Conservation (phyloP, 2,329 filamentous ascomycete species). For the Leptographium flavum region DNA sequence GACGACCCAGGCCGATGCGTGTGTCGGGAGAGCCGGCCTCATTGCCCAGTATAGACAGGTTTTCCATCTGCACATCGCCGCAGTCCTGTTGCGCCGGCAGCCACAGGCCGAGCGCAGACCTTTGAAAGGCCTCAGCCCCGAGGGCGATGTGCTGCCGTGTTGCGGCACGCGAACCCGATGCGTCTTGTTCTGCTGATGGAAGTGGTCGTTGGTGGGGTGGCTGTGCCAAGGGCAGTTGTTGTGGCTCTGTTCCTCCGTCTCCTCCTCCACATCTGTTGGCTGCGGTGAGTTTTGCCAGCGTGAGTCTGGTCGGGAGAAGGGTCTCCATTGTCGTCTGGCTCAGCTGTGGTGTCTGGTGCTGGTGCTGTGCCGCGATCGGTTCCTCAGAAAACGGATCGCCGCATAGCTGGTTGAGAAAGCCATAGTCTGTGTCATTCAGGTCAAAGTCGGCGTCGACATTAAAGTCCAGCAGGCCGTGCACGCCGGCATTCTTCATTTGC, state of each 20-base stretch:
- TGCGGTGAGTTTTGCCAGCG: neutral
- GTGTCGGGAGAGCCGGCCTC: slow-evolving; percentile 20
- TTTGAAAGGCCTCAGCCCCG: slow-evolving; percentile 29
- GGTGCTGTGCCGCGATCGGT: no score
- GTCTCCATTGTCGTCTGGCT: no score
- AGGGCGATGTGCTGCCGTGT: slow-evolving; percentile 9
- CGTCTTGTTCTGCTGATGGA: neutral
- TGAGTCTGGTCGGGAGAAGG: no score
- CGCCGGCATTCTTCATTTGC: slow-evolving; percentile 22
- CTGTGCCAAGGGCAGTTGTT: no score
- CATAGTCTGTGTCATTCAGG: slow-evolving; percentile 37
- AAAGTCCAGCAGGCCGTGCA: slow-evolving; percentile 31
- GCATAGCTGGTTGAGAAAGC: slow-evolving; percentile 34
- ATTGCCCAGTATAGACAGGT: slow-evolving; percentile 27
- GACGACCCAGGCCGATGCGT: slow-evolving; percentile 21
- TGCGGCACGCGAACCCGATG: no score
- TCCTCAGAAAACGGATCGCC: slow-evolving; percentile 22
- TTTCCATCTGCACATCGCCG: slow-evolving; percentile 27
- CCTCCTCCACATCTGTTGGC: no score
- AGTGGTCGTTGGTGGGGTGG: no score
- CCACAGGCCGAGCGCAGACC: slow-evolving; percentile 37
- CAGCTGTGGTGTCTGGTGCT: no score
- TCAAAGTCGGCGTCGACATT: slow-evolving; percentile 34
- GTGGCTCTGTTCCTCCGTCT: neutral
- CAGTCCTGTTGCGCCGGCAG: slow-evolving; percentile 31